These are phyloP conservation scores for Ilyonectria mors-panacis DNA, from an alignment of 2,329 filamentous ascomycete species.

Conservation along the genomic window DNA sequence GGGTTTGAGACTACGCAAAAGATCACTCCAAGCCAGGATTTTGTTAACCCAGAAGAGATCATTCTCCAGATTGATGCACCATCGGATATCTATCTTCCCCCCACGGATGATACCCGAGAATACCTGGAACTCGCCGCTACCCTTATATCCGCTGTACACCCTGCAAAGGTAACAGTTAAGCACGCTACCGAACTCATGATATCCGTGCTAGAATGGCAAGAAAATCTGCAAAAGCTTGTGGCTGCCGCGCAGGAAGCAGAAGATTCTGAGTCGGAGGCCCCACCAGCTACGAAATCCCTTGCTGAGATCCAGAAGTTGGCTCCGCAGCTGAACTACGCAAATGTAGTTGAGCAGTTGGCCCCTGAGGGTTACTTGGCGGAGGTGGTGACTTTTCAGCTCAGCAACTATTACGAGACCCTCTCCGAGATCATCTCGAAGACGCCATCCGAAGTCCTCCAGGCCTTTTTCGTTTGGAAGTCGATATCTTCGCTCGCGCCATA, in stretches of 20 bases:
- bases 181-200: background rate
- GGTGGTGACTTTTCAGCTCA: constrained; percentile 67
- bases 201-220: background rate
- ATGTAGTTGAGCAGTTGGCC: constrained; percentile 26
- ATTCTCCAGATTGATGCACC: background rate
- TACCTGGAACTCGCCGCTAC: constrained; percentile 20
- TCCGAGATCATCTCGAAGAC: constrained; percentile 69
- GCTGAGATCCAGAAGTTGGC: constrained; percentile 12
- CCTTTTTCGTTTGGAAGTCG: constrained; percentile 76
- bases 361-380: constrained; percentile 45
- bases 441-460: constrained; percentile 68
- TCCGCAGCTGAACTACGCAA: constrained; percentile 27
- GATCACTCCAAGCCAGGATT: constrained; percentile 1
- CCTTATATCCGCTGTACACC: constrained; percentile 19
- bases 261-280: background rate
- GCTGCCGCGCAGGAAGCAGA: background rate
- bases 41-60: constrained; percentile 8
- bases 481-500: constrained; percentile 67
- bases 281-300: background rate
- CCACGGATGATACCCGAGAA: background rate
- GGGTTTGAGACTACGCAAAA: constrained; percentile 31
- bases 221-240: background rate
- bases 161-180: constrained; percentile 14
- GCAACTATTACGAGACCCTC: constrained; percentile 72
- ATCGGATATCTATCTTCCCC: background rate